Evolutionary conservation across 1,284 basidiomycete species (phyloP), one percentile per base, ranked within the genome.

Genomic region (Moesziomyces antarcticus): DNA sequence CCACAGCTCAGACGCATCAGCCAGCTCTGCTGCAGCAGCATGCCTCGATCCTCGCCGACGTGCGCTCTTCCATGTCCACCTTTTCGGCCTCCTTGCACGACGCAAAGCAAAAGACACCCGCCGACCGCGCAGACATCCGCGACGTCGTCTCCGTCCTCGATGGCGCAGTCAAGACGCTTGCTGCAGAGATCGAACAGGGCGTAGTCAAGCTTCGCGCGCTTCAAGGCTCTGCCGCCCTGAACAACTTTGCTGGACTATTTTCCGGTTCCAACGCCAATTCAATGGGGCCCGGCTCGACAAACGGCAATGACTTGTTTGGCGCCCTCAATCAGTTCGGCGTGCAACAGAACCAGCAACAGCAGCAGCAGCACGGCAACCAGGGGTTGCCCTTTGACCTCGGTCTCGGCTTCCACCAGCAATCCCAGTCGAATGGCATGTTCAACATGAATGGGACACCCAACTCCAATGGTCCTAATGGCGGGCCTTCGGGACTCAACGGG

Each of bases 111-210:
- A 55, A 59, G 3, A 58, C 54, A 0, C 72, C 72, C 2, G 27
- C 50, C 5, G 72, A 74, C 33, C 51, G 67, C 5, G 56, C 48
- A 27, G 72, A 74, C 35, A 54, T 74, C 20, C 66, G 67, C 33
- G 61, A 65, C 20, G 49, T 74, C 5, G 59, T 74, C 3, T 51
- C 58, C 10, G 41, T 58, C 1, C 54, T 74, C 30, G 72, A 74
- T 40, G 52, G 63, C 21, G 67, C 72, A 1, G 56, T 62, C 18
- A 59, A 68, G 21, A 25, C 56, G 13, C 52, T 74, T 9, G 55
- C 25, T 14, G 56, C 63, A 10, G 67, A 74, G 44, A 67, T 74
- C n/a, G 55, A 57, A 27, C 62, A 64, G 16, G 59, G 67, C 18
- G 53, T 57, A 1, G 42, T 40, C 30, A 70, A 71, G 54, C 63